Evolutionary conservation across 2,329 filamentous ascomycete species (phyloP).

Genomic region (Cladosporium sp.): DNA sequence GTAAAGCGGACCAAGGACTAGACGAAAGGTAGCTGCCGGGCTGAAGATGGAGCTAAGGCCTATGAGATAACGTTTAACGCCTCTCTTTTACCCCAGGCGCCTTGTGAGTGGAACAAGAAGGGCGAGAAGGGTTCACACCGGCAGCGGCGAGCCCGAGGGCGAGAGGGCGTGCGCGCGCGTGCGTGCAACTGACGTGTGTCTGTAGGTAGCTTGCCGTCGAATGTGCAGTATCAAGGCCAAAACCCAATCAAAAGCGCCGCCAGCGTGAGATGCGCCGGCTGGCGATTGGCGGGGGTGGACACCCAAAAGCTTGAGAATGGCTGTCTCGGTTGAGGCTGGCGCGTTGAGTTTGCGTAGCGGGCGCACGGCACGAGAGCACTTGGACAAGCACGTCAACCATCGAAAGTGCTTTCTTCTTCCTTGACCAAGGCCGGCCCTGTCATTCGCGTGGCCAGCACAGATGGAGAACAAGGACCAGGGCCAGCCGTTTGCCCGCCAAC

Average conservation of each 20-base stretch:
- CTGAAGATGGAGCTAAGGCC: slow-evolving; percentile 11
- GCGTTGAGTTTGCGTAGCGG: slow-evolving; percentile 12
- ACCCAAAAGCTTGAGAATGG: not conserved
- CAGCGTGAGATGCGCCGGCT: not conserved
- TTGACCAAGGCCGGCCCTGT: not conserved
- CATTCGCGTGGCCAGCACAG: slow-evolving; percentile 6
- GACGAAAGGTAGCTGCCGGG: not conserved
- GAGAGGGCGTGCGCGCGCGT: not conserved
- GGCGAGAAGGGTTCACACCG: not conserved
- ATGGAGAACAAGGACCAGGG: not conserved
- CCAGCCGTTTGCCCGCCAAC: not conserved
- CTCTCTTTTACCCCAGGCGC: slow-evolving; percentile 3
- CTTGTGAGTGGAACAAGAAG: slow-evolving; percentile 5
- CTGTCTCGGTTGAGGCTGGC: slow-evolving; percentile 3
- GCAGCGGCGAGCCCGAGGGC: slow-evolving; percentile 6
- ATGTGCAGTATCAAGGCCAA: not conserved
- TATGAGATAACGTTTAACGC: not conserved
- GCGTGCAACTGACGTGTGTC: slow-evolving; percentile 11
- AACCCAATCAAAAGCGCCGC: slow-evolving; percentile 6
- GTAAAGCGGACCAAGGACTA: slow-evolving; percentile 2
- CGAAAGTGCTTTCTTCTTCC: too few species aligned
- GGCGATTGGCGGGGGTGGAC: not conserved
- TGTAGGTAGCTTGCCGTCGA: not conserved
- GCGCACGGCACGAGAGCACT: slow-evolving; percentile 10
- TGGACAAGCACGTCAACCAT: not conserved